phyloP scores from a whole-genome alignment of 2,329 filamentous ascomycete genomes.

The Trichoderma afroharzianum region DNA sequence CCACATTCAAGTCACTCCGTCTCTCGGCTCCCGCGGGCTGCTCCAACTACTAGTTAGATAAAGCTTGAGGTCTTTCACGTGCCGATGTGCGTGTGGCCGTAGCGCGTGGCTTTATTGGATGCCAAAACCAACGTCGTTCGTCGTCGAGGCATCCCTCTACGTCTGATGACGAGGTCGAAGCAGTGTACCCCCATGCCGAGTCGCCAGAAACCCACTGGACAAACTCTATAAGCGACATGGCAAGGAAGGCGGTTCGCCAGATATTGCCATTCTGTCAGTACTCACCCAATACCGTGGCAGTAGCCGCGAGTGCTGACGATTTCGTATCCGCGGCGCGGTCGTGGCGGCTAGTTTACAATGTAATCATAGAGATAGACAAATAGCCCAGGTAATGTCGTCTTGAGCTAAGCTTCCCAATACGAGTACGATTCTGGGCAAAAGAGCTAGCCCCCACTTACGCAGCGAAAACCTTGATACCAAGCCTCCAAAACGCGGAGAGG shows the following conservation, averaged over 20 bases:
- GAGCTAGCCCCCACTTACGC: neutral
- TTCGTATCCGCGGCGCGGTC: slow-evolving; percentile 6
- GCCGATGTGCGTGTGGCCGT: neutral
- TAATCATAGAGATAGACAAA: neutral
- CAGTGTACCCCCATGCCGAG: neutral
- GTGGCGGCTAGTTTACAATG: slow-evolving; percentile 1
- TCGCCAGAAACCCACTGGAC: neutral
- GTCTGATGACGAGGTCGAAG: neutral
- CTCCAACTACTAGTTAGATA: neutral
- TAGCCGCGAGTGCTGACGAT: neutral
- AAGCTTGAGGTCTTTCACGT: neutral
- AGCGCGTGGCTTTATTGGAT: neutral
- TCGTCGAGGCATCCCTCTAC: neutral
- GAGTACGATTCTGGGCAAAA: neutral
- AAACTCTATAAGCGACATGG: neutral
- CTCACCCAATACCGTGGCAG: neutral
- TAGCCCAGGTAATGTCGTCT: neutral
- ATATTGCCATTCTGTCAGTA: neutral
- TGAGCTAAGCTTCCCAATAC: neutral
- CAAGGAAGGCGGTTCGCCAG: neutral
- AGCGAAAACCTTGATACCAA: neutral
- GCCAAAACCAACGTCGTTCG: neutral
- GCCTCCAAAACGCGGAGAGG: neutral
- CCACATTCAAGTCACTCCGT: neutral
- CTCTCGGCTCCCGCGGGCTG: neutral